These are phyloP conservation scores for Zygotorulaspora florentina DNA, from an alignment of 805 yeast genomes.

Conservation along the genomic window DNA sequence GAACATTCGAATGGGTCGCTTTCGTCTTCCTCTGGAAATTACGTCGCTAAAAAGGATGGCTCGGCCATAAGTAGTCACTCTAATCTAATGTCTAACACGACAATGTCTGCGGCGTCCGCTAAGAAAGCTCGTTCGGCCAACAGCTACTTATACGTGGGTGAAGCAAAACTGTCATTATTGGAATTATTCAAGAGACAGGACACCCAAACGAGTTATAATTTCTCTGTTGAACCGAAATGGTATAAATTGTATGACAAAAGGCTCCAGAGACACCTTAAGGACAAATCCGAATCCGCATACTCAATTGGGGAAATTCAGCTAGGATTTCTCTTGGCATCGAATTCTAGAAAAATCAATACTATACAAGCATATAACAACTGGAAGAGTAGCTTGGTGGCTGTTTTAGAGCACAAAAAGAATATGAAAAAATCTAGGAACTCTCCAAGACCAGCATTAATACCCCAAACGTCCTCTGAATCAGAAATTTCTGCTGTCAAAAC, in stretches of 20 bases:
- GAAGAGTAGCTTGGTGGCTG: constrained; percentile 15
- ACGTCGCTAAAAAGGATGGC: background rate
- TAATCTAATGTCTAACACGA: background rate
- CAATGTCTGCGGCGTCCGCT: background rate
- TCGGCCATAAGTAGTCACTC: background rate
- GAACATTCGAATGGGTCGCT: background rate
- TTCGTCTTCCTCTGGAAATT: background rate
- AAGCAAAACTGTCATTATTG: constrained; percentile 27
- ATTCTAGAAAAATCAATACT: constrained; percentile 16
- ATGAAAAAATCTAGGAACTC: constrained; percentile 3
- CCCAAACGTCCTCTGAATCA: background rate
- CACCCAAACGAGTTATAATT: constrained; percentile 18
- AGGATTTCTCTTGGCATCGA: constrained; percentile 19
- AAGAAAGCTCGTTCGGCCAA: constrained; percentile 4
- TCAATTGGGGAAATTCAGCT: constrained; percentile 28
- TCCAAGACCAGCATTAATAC: background rate
- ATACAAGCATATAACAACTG: constrained; percentile 24
- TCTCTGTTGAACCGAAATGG: constrained; percentile 22
- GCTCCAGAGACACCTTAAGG: constrained; percentile 10
- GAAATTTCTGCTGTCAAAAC: background rate
- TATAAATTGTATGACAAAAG: constrained; percentile 27
- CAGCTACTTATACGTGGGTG: constrained; percentile 31
- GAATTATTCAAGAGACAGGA: constrained; percentile 26
- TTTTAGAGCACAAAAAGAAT: constrained; percentile 6
- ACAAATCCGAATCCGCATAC: constrained; percentile 8